Evolutionary conservation across 129 eudicot genomes (phyloP).

Genomic region (Oenanthe sinensis): DNA sequence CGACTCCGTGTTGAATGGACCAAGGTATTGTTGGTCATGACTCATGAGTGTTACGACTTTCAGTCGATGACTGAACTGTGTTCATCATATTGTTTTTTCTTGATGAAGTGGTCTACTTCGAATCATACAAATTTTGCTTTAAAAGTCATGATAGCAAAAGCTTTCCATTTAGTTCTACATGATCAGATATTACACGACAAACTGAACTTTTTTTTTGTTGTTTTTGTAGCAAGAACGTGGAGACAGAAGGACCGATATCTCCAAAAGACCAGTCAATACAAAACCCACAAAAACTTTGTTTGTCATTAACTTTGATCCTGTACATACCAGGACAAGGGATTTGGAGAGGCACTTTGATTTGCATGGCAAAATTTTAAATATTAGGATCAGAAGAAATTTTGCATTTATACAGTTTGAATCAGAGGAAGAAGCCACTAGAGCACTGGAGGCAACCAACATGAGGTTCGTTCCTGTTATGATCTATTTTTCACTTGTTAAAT

Average conservation of each 20-base stretch:
- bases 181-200: background rate
- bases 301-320: slow-evolving; percentile 62
- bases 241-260: slow-evolving; percentile 40
- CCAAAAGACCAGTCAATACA: slow-evolving; percentile 35
- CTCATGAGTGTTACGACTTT: background rate
- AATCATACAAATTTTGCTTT: background rate
- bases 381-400: slow-evolving; percentile 62
- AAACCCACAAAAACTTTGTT: slow-evolving; percentile 63
- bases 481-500: too few species aligned
- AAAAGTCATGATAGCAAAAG: background rate
- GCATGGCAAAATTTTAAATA: slow-evolving; percentile 48
- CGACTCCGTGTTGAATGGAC: slow-evolving; percentile 75
- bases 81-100: background rate
- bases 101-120: background rate
- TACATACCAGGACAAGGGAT: slow-evolving; percentile 49
- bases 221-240: slow-evolving; percentile 62
- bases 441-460: slow-evolving; percentile 45
- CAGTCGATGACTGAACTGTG: background rate
- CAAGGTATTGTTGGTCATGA: slow-evolving; percentile 30
- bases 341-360: slow-evolving; percentile 60
- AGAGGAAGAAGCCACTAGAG: slow-evolving; percentile 59
- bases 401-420: slow-evolving; percentile 60
- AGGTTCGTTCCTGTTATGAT: slow-evolving; percentile 20
- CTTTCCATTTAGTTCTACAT: background rate
- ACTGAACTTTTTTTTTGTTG: background rate